phyloP scores from a whole-genome alignment of 139 green algal species.

The Chlamydomonas schloesseri region DNA sequence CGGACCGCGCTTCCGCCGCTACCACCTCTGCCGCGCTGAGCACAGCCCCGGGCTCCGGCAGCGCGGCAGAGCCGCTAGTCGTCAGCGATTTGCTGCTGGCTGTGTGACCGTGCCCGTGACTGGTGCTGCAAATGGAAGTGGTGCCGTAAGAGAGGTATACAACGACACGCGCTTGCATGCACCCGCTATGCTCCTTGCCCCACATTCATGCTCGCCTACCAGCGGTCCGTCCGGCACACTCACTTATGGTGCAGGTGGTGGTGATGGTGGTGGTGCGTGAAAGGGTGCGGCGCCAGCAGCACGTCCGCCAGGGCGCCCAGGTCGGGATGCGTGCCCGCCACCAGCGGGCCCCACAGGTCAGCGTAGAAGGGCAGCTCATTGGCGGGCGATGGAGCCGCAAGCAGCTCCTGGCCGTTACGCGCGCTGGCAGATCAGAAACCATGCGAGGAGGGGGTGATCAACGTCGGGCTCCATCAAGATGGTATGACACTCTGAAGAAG shows the following conservation, averaged over 20 bases:
- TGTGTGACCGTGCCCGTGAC: too few species aligned
- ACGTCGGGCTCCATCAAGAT: too few species aligned
- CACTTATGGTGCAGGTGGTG: neutral
- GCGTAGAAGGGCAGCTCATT: constrained; percentile 61
- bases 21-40: constrained; percentile 32
- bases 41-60: neutral
- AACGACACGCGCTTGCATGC: too few species aligned
- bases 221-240: too few species aligned
- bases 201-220: too few species aligned
- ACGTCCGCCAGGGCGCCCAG: constrained; percentile 44
- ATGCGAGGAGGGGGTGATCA: neutral
- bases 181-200: too few species aligned
- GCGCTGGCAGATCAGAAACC: constrained; percentile 16
- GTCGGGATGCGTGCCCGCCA: constrained; percentile 50
- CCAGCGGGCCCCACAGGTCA: constrained; percentile 58
- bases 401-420: constrained; percentile 32
- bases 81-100: too few species aligned
- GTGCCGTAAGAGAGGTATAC: too few species aligned
- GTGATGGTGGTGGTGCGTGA: neutral
- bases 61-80: too few species aligned
- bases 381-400: constrained; percentile 37
- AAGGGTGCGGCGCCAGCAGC: constrained; percentile 26
- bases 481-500: too few species aligned
- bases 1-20: neutral
- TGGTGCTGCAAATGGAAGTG: too few species aligned